These are phyloP conservation scores for Colletotrichum orbiculare DNA, from an alignment of 2,329 filamentous ascomycete species.

Conservation along the genomic window DNA sequence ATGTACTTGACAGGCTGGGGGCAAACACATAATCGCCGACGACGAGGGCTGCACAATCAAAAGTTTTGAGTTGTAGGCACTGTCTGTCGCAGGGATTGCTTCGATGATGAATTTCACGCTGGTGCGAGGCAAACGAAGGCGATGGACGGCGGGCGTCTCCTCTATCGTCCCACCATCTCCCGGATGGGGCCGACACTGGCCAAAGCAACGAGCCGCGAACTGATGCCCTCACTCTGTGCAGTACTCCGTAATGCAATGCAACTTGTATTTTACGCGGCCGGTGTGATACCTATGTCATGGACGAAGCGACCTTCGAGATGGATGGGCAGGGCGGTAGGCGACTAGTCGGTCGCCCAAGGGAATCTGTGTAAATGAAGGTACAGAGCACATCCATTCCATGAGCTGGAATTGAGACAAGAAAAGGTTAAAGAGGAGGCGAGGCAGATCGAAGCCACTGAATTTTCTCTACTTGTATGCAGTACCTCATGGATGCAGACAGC, in stretches of 20 bases:
- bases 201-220: constrained; percentile 23
- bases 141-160: constrained; percentile 12
- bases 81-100: constrained; percentile 4
- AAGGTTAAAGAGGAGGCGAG: constrained; percentile 16
- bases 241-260: not conserved
- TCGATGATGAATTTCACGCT: not conserved
- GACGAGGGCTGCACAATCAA: constrained; percentile 7
- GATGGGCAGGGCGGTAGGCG: not conserved
- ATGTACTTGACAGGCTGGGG: constrained; percentile 1
- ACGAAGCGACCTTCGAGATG: constrained; percentile 7
- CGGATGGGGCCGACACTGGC: constrained; percentile 29
- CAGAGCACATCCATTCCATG: constrained; percentile 24
- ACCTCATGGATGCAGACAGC: too few species aligned
- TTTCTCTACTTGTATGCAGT: too few species aligned
- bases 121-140: constrained; percentile 1
- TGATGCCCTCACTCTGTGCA: constrained; percentile 5
- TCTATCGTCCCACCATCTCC: constrained; percentile 35
- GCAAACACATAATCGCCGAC: not conserved
- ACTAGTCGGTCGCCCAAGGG: not conserved
- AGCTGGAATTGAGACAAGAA: constrained; percentile 18
- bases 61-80: constrained; percentile 4
- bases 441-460: constrained; percentile 13
- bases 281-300: not conserved
- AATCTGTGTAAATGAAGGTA: constrained; percentile 31
- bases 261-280: too few species aligned